Conservation (phyloP, 1,139 yeast genomes). For the Nakaseomyces sp. region DNA sequence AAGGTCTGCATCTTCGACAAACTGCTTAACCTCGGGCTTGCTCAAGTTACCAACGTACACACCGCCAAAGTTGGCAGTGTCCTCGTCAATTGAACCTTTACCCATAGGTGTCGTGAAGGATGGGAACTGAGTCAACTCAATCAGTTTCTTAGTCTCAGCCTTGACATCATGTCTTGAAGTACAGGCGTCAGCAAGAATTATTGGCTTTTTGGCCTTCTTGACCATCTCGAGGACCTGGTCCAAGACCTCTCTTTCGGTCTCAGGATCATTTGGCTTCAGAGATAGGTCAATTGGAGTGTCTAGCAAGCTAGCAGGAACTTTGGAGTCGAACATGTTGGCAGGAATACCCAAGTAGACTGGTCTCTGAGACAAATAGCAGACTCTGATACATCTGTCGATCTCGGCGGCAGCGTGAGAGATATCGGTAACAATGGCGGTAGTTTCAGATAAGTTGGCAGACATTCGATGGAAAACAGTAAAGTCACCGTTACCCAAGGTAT, state of each 20-base stretch:
- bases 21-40: constrained; percentile 61
- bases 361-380: constrained; percentile 62
- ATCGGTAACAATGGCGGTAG: constrained; percentile 56
- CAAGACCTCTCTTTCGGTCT: constrained; percentile 64
- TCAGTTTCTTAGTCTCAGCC: constrained; percentile 52
- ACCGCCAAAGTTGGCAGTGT: constrained; percentile 69
- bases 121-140: constrained; percentile 66
- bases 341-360: constrained; percentile 81
- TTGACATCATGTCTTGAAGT: constrained; percentile 66
- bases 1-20: constrained; percentile 71
- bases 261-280: constrained; percentile 54
- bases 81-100: constrained; percentile 69
- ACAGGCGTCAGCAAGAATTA: constrained; percentile 79
- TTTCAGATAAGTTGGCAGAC: constrained; percentile 60
- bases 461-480: constrained; percentile 68
- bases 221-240: constrained; percentile 47
- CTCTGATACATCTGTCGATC: constrained; percentile 65
- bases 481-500: constrained; percentile 76
- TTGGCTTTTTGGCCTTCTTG: constrained; percentile 52
- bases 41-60: constrained; percentile 80
- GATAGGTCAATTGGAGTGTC: constrained; percentile 56
- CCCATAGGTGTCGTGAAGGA: constrained; percentile 88
- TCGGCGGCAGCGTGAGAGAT: constrained; percentile 53
- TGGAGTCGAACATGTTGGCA: constrained; percentile 63
- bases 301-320: constrained; percentile 47